Evolutionary conservation across 805 yeast species (phyloP), one percentile per base, ranked within the genome.

Genomic region (Spathaspora boniae): DNA sequence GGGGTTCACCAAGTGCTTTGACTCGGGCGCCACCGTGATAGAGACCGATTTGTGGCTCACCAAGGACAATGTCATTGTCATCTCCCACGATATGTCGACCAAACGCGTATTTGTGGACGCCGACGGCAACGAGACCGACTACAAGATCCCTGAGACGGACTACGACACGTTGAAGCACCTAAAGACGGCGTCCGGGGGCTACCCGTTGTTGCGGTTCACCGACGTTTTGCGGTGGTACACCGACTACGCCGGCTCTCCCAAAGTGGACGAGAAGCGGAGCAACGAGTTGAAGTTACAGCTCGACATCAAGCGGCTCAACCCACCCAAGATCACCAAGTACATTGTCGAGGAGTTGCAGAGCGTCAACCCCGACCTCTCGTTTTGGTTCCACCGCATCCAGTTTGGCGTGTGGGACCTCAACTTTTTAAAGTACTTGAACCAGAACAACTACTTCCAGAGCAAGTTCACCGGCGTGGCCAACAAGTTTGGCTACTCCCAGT

Each of bases 41-140:
- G 73, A 67, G 37, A 67, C 73, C n/a, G 73, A 67, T 43, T 49
- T 65, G 30, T 64, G 70, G 65, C 42, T 63, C 25, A 52, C 68
- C 16, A 43, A 45, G 17, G 73, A 67, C 46, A 47, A 56, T 9
- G 63, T 60, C 16, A 41, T 65, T 37, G 62, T 67, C 11, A 58
- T 67, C 3, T 61, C 66, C 3, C 73, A 67, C 43, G 73, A 67
- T 41, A 53, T 45, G 6, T 54, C 42, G 37, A 67, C 73, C 22
- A 60, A 62, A 24, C 45, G 73, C 12, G 50, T 61, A 11, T 67
- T 64, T 40, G 56, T 56, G 22, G 60, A 57, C 38, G 47, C 45
- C 5, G 46, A 62, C 30, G 71, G 70, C 6, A 42, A 56, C 8
- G 59, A 56, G 16, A 47, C 71, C 8, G 52, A 63, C 41, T 61